These are phyloP conservation scores for Tylopilus plumbeoviolaceoides DNA, from an alignment of 768 basidiomycete genomes.

Conservation along the genomic window DNA sequence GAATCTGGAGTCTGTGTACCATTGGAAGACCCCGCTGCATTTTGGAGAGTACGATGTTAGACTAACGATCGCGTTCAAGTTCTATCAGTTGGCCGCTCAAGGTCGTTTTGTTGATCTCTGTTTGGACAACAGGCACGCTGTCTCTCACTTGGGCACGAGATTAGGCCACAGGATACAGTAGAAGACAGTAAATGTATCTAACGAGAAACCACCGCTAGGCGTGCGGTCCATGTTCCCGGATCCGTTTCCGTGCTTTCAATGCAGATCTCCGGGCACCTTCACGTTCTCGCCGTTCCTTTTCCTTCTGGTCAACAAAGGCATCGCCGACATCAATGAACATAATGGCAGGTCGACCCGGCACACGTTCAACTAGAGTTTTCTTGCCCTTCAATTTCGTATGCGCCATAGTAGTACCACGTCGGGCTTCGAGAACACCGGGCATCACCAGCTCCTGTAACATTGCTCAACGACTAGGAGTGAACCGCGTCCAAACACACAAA, in stretches of 20 bases:
- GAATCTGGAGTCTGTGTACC: conserved; percentile 37
- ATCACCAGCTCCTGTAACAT: conserved; percentile 56
- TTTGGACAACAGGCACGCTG: conserved; percentile 8
- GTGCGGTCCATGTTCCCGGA: conserved; percentile 7
- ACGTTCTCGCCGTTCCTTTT: conserved; percentile 46
- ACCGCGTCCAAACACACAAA: conserved; percentile 29
- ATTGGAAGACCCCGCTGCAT: conserved; percentile 86
- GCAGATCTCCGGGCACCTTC: conserved; percentile 46
- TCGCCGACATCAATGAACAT: conserved; percentile 74
- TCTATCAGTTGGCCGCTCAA: neutral
- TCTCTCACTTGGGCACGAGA: neutral
- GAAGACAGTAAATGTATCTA: neutral
- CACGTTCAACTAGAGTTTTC: conserved; percentile 35
- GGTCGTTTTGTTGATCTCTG: conserved; percentile 15
- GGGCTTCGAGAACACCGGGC: conserved; percentile 50
- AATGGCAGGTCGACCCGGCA: conserved; percentile 49
- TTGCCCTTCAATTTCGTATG: conserved; percentile 36
- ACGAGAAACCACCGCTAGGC: conserved; percentile 1
- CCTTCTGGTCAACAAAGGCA: conserved; percentile 59
- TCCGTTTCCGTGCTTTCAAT: conserved; percentile 30
- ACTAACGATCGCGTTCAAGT: conserved; percentile 5
- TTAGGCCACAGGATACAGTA: neutral
- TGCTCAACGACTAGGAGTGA: neutral
- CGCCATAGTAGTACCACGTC: conserved; percentile 37
- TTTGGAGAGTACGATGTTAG: conserved; percentile 33